Base-by-base conservation (phyloP, 2,329 filamentous ascomycete genomes). In the Cladosporium cucumerinum region DNA sequence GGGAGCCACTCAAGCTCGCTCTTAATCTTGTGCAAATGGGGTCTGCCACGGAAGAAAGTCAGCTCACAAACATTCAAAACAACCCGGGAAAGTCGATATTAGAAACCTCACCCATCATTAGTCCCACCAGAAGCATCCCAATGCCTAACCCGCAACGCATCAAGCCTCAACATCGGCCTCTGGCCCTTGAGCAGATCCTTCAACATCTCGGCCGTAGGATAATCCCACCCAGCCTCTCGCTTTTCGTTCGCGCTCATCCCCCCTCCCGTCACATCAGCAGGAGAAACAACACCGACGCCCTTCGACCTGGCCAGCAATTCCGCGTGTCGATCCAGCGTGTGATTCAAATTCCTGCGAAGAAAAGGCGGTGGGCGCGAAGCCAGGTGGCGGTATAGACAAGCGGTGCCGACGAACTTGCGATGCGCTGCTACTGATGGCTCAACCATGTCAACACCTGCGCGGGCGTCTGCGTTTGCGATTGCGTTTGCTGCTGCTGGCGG, bases 321-420 rank as follows among this genome's bases (percentile, higher is more conserved):
- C 51, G 74, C 68, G 68, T 75, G 72, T 26, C 65, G 57, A 61
- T 76, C 71, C 36, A 77, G 66, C 21, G 67, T 66, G 23, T 63
- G 54, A n/a, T 70, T 64, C 18, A 77, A n/a, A 52, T 77, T 77
- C 25, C 74, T 70, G 18, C 67, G 70, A 16, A 77, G 64, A 57
- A 74, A 76, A n/a, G 65, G 55, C 21, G 66, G 66, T 30, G 49
- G 54, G 26, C 67, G 58, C 10, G 23, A 30, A 16, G 67, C 64
- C 36, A 70, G 55, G 39, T 60, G 46, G 30, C 60, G 61, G 54
- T 68, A 67, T 21, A 69, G 46, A 43, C 61, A 67, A 26, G 64
- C 60, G 36, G 65, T 69, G 43, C 64, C 69, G 34, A 67, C 57
- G 55, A 68, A 60, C 48, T 58, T 64, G 51, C 61, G 62, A 61